Evolutionary conservation across 2,329 filamentous ascomycete species (phyloP).

Genomic region (Fusarium papillatum): DNA sequence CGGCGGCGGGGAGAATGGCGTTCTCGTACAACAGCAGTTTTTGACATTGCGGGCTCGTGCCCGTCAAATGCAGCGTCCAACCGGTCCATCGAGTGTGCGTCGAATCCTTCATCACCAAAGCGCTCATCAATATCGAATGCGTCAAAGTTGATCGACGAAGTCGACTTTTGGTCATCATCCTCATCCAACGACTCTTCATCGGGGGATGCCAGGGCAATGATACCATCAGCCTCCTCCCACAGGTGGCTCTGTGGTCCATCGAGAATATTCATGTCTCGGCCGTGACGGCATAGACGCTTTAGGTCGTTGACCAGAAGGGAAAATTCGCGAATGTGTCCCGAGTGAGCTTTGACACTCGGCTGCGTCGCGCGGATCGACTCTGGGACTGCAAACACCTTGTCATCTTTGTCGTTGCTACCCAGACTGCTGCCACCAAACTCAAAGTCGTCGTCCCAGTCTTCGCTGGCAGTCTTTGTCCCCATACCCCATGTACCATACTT

Average conservation of each 20-base stretch:
- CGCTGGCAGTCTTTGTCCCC: conserved; percentile 83
- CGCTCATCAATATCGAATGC: conserved; percentile 57
- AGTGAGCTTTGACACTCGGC: conserved; percentile 85
- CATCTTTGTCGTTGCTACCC: conserved; percentile 51
- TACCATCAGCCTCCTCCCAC: conserved; percentile 88
- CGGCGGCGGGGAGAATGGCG: conserved; percentile 65
- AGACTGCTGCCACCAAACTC: conserved; percentile 73
- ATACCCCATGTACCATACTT: conserved; percentile 89
- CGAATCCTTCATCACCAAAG: conserved; percentile 62
- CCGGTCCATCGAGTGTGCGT: conserved; percentile 58
- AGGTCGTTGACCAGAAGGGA: conserved; percentile 86
- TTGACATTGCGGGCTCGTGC: conserved; percentile 59
- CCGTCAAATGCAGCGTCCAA: conserved; percentile 58
- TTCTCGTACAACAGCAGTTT: conserved; percentile 67
- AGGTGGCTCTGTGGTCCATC: conserved; percentile 70
- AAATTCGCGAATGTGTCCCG: conserved; percentile 86
- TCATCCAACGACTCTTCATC: conserved; percentile 68
- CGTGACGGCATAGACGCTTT: conserved; percentile 81
- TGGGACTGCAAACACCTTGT: conserved; percentile 65
- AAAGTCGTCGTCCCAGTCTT: conserved; percentile 94
- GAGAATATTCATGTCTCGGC: conserved; percentile 75
- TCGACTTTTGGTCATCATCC: conserved; percentile 51
- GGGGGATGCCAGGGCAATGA: conserved; percentile 85
- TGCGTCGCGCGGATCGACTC: conserved; percentile 86
- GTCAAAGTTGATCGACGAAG: conserved; percentile 56